Conservation (phyloP, 73 alveolate genomes). For the Paramecium primaurelia region DNA sequence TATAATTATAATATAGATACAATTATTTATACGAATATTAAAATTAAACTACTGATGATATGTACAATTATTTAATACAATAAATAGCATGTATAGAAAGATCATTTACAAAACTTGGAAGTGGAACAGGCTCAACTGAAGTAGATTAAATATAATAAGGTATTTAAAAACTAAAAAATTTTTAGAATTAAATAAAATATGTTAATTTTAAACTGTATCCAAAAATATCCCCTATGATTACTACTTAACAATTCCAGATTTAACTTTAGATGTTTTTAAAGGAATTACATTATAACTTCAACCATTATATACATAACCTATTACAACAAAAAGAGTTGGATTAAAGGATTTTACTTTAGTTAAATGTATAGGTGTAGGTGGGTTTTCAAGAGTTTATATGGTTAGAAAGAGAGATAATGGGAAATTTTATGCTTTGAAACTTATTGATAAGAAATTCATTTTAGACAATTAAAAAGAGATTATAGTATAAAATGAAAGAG, state of each 20-base stretch:
- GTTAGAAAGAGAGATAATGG: slow-evolving; percentile 89
- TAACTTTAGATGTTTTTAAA: not conserved
- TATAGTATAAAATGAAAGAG: slow-evolving; percentile 69
- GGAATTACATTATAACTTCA: not conserved
- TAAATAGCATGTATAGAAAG: slow-evolving; percentile 2
- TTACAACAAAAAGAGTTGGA: slow-evolving; percentile 33
- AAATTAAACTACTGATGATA: not conserved
- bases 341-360: slow-evolving; percentile 56
- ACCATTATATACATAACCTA: not conserved
- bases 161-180: not conserved
- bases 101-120: not conserved
- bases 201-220: not conserved
- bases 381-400: slow-evolving; percentile 76
- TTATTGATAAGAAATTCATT: slow-evolving; percentile 71
- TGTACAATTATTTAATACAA: not conserved
- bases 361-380: slow-evolving; percentile 88
- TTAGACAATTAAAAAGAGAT: slow-evolving; percentile 66
- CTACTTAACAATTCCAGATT: not conserved
- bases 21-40: not conserved
- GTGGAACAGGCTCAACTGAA: slow-evolving; percentile 12
- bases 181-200: slow-evolving; percentile 7
- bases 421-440: slow-evolving; percentile 78
- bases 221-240: slow-evolving; percentile 36
- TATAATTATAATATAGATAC: not conserved
- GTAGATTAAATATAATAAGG: slow-evolving; percentile 23